Percentiles rank a stretch among this genome's conserved stretches.
Evolutionary conservation across 2,329 filamentous ascomycete genomes (phyloP).

Genomic region (Clonostachys sp.): DNA sequence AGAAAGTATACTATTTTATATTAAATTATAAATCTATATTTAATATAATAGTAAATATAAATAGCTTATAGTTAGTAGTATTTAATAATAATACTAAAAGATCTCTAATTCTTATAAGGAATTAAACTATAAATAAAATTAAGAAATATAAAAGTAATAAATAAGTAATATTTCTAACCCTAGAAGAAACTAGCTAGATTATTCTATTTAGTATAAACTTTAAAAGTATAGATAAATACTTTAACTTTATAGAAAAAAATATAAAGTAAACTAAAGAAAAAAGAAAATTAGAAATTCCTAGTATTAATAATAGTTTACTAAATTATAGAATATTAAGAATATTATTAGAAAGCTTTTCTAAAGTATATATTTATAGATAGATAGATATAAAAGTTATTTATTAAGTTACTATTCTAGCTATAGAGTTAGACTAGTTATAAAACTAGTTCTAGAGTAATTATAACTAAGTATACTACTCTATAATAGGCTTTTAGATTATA

Average conservation of each 20-base stretch:
- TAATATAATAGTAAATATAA: background rate
- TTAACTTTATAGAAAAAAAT: background rate
- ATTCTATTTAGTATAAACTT: background rate
- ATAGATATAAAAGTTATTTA: too few relatives aligned
- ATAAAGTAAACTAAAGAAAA: too few relatives aligned
- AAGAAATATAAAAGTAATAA: background rate
- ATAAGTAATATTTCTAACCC: background rate
- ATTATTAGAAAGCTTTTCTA: too few relatives aligned
- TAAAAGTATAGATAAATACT: background rate
- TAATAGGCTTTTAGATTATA: too few relatives aligned
- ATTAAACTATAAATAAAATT: background rate
- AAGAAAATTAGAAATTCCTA: too few relatives aligned
- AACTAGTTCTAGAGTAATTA: too few relatives aligned
- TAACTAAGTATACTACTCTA: too few relatives aligned
- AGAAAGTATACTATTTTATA: background rate
- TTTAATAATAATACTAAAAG: background rate
- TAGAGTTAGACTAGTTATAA: too few relatives aligned
- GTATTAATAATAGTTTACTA: too few relatives aligned
- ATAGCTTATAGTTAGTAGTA: background rate
- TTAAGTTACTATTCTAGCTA: too few relatives aligned
- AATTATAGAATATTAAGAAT: too few relatives aligned
- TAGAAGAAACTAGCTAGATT: background rate
- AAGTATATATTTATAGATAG: too few relatives aligned
- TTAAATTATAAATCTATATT: background rate
- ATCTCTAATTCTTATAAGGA: background rate